These are phyloP conservation scores for Coemansia sp. DNA, from an alignment of 192 early-diverging fungal genomes.

Conservation along the genomic window DNA sequence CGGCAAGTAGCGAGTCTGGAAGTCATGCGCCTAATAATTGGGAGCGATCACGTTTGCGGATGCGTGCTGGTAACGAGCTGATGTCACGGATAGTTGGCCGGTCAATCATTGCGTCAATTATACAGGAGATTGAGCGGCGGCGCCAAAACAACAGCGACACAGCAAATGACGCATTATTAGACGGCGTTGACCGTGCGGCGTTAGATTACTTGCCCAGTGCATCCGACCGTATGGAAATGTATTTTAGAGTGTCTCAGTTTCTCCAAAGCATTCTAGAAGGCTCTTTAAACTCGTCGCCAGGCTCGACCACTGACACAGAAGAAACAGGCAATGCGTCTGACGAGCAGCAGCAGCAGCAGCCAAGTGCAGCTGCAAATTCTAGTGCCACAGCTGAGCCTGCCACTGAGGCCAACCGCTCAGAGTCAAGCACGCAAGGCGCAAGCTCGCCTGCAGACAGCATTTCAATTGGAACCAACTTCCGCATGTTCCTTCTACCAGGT, in stretches of 20 bases:
- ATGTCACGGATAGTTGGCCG: constrained; percentile 39
- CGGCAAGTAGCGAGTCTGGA: neutral
- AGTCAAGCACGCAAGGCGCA: neutral
- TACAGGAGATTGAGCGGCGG: constrained; percentile 31
- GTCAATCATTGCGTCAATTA: constrained; percentile 29
- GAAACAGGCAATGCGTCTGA: no score
- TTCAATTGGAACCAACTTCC: constrained; percentile 13
- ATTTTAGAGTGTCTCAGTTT: neutral
- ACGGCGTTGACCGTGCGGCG: neutral
- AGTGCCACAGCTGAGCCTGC: neutral
- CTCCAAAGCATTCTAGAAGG: neutral
- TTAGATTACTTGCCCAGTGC: neutral
- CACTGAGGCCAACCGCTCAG: neutral
- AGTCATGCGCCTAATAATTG: neutral
- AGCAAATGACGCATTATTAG: neutral
- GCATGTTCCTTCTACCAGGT: constrained; percentile 43
- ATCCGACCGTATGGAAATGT: constrained; percentile 1
- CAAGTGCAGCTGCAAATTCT: neutral
- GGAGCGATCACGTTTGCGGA: neutral
- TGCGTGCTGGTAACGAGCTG: constrained; percentile 30
- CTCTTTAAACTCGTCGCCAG: neutral
- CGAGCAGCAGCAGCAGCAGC: neutral
- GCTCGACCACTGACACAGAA: no score
- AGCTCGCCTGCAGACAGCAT: neutral
- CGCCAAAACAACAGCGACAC: constrained; percentile 1